phyloP scores from a whole-genome alignment of 177 flowering plant genomes.

The Telopea speciosissima region DNA sequence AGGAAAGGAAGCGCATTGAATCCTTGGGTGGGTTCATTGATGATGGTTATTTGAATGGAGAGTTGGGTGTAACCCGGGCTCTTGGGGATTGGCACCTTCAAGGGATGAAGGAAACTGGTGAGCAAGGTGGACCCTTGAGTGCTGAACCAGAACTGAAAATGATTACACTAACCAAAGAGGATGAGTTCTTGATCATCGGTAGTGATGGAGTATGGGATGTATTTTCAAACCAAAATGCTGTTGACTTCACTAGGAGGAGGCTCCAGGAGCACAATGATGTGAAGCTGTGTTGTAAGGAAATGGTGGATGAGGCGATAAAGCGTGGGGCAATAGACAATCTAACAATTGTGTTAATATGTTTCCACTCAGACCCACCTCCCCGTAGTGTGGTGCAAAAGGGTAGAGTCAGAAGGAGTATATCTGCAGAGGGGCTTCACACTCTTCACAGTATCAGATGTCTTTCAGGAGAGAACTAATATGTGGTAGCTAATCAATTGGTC shows the following conservation, averaged over 20 bases:
- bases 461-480: constrained; percentile 34
- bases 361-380: constrained; percentile 70
- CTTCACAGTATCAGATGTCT: constrained; percentile 53
- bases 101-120: constrained; percentile 53
- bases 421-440: constrained; percentile 74
- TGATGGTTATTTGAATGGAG: constrained; percentile 84
- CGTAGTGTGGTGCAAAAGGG: constrained; percentile 26
- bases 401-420: constrained; percentile 62
- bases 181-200: constrained; percentile 80
- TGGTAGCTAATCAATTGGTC: constrained; percentile 14
- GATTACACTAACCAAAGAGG: constrained; percentile 61
- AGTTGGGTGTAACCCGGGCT: constrained; percentile 81
- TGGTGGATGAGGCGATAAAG: constrained; percentile 75
- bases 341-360: constrained; percentile 72
- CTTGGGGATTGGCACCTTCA: constrained; percentile 91
- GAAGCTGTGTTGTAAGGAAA: constrained; percentile 65
- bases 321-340: constrained; percentile 67
- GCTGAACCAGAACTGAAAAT: constrained; percentile 87
- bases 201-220: constrained; percentile 96
- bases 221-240: constrained; percentile 71
- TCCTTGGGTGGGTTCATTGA: constrained; percentile 79
- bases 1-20: constrained; percentile 61
- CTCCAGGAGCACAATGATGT: constrained; percentile 82
- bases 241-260: constrained; percentile 66
- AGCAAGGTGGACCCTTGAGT: constrained; percentile 59